phyloP scores from a whole-genome alignment of 768 basidiomycete species.

The Trametes meyenii region DNA sequence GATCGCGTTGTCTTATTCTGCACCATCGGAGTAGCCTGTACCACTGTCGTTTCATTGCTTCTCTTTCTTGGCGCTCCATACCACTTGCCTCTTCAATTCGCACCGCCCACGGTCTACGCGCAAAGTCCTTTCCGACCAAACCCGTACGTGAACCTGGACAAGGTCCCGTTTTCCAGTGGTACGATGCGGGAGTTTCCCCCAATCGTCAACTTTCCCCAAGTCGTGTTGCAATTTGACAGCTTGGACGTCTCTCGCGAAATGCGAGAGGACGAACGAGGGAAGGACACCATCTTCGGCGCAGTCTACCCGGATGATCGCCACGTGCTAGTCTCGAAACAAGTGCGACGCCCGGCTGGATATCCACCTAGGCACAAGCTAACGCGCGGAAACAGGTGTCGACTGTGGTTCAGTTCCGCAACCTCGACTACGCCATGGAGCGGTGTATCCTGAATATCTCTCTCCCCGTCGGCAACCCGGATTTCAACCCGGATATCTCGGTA shows the following conservation, averaged over 20 bases:
- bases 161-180: conserved; percentile 2
- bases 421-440: conserved; percentile 25
- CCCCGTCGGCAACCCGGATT: background rate
- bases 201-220: conserved; percentile 19
- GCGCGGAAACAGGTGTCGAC: conserved; percentile 17
- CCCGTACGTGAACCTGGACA: conserved; percentile 20
- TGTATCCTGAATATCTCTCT: conserved; percentile 12
- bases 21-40: background rate
- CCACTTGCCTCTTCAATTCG: too few species aligned
- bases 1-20: background rate
- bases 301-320: conserved; percentile 23
- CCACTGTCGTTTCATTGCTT: background rate
- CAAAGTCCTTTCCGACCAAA: conserved; percentile 5
- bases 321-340: conserved; percentile 1
- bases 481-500: conserved; percentile 6
- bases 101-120: background rate
- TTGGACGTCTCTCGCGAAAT: conserved; percentile 10
- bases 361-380: too few species aligned
- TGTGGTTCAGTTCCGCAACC: conserved; percentile 22
- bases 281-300: conserved; percentile 8
- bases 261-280: conserved; percentile 9
- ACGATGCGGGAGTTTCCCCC: conserved; percentile 2
- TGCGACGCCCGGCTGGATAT: too few species aligned
- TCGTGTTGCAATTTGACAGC: conserved; percentile 14
- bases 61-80: background rate